Evolutionary conservation across 1,139 yeast genomes (phyloP), one percentile per base, ranked within the genome.

Genomic region (Taphrina populina): DNA sequence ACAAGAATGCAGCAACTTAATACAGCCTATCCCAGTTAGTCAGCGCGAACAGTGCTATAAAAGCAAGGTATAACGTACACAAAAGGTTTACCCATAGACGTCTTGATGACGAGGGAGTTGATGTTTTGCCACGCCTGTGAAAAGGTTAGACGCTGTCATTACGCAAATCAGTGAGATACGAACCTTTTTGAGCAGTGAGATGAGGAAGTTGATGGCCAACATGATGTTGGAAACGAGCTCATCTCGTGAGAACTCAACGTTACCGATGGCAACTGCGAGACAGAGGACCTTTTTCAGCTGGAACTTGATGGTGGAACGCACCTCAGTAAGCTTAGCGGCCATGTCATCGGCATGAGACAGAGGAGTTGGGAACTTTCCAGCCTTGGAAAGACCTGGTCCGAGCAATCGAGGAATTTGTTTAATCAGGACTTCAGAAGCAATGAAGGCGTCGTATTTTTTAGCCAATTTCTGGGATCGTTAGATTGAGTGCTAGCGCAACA

Each of bases 311-410:
- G 99, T 94, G 66, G 98, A 88, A 82, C 86, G 90, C 71, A 92
- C 98, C 74, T 94, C 99, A 70, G 80, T 83, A 71, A 94, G 94
- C 88, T 92, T 92, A 68, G 82, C 74, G 84, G 87, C 86, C 75
- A 94, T 84, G 77, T 94, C 98, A 76, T 94, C 99, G 77, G 87
- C 82, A 86, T 92, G 98, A 65, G 98, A 92, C 71, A 94, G 97
- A 78, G 99, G 98, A 76, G 98, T 90, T 78, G 99, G 99, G 95
- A 94, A 94, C 90, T 94, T 94, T 86, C 98, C 98, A 75, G 97
- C 98, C 88, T 94, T 94, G 70, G 98, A 94, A 76, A 94, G 90
- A 78, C 94, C 96, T 76, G 99, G 99, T 81, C 99, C 99, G 75
- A 94, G 84, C 75, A 94, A 84, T 84, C 99, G 94, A 79, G 99